Percentiles rank a stretch among this genome's conserved stretches.
These are phyloP conservation scores for Schizothecium vesticola DNA, from an alignment of 495 filamentous ascomycete genomes.

Conservation along the genomic window DNA sequence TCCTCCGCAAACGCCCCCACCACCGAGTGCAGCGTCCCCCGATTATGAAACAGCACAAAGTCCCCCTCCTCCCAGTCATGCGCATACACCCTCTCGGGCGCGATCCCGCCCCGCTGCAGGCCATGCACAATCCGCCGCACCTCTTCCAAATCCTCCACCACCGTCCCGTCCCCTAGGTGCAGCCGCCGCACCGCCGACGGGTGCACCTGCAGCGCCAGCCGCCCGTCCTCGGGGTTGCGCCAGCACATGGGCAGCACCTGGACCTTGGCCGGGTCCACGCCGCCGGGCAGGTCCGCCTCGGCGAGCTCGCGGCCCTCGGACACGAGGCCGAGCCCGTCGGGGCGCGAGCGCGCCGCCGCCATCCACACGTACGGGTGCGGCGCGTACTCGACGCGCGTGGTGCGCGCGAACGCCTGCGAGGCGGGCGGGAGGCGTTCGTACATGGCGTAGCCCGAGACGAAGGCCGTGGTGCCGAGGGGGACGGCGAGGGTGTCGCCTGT, in stretches of 20 bases:
- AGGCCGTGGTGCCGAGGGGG: constrained; percentile 70
- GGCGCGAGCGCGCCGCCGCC: constrained; percentile 55
- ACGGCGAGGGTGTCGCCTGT: constrained; percentile 62
- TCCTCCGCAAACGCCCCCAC: constrained; percentile 67
- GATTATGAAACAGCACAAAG: constrained; percentile 68
- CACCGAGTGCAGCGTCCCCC: constrained; percentile 64
- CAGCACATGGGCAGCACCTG: constrained; percentile 66
- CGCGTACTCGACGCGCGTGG: constrained; percentile 64
- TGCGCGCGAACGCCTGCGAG: constrained; percentile 60
- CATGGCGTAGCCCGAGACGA: constrained; percentile 62
- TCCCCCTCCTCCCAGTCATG: constrained; percentile 74
- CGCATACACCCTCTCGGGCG: constrained; percentile 59
- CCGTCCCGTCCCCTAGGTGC: constrained; percentile 55
- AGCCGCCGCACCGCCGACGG: constrained; percentile 61
- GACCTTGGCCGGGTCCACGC: constrained; percentile 55
- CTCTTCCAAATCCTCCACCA: constrained; percentile 57
- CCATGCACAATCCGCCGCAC: constrained; percentile 64
- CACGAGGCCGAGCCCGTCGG: constrained; percentile 61
- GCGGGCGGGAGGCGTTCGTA: constrained; percentile 55
- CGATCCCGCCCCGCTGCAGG: constrained; percentile 66
- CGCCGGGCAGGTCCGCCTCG: constrained; percentile 51
- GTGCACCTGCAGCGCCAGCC: constrained; percentile 64
- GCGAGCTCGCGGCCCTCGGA: constrained; percentile 57
- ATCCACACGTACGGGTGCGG: constrained; percentile 78
- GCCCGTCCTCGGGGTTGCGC: constrained; percentile 64